Conservation (phyloP, 257 asterid species). For the Petunia axillaris region DNA sequence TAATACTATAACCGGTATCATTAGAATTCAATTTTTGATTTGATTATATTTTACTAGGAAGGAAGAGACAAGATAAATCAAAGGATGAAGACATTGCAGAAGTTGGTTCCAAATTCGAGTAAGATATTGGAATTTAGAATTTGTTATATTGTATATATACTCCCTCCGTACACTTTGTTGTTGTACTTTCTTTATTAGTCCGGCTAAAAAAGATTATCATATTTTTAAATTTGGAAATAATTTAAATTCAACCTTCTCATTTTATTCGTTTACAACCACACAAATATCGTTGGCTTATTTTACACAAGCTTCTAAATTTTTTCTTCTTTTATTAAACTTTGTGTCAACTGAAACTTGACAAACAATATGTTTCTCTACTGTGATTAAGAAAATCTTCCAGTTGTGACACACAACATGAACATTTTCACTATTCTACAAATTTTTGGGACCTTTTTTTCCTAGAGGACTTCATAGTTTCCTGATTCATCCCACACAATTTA, state of each 20-base stretch:
- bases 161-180: too few relatives aligned
- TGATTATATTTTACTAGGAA: conserved; percentile 43
- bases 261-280: too few relatives aligned
- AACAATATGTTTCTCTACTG: background rate
- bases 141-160: background rate
- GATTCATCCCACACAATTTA: too few relatives aligned
- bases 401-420: too few relatives aligned
- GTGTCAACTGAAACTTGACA: background rate
- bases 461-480: background rate
- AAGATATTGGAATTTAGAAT: conserved; percentile 53
- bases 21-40: too few relatives aligned
- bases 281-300: too few relatives aligned
- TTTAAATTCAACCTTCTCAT: too few relatives aligned
- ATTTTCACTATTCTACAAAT: background rate
- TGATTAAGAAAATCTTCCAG: too few relatives aligned
- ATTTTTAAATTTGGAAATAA: too few relatives aligned
- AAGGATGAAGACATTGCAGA: conserved; percentile 88
- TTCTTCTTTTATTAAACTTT: background rate
- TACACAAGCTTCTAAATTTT: background rate
- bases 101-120: conserved; percentile 93
- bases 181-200: too few relatives aligned
- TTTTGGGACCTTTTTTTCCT: background rate
- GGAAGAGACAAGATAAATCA: conserved; percentile 94
- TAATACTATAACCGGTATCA: too few relatives aligned
- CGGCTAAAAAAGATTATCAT: too few relatives aligned